Conservation (phyloP, 164 flowering plant species). For the Saururus chinensis region DNA sequence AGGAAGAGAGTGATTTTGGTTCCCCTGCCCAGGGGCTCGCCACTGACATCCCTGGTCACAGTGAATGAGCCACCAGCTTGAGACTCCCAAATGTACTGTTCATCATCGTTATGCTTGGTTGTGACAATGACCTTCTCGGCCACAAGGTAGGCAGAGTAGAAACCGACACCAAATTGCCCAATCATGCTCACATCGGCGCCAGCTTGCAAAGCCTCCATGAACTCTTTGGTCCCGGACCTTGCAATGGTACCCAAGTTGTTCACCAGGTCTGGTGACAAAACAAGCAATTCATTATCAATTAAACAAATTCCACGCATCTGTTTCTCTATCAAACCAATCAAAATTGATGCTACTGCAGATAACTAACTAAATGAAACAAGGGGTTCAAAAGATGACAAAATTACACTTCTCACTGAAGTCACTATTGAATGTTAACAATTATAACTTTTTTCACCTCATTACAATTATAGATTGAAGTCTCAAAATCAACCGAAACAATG, state of each 20-base stretch:
- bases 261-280: constrained; percentile 27
- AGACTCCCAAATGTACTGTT: constrained; percentile 42
- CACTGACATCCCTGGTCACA: constrained; percentile 23
- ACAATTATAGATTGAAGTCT: too few relatives aligned
- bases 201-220: constrained; percentile 42
- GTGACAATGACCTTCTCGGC: constrained; percentile 46
- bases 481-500: too few relatives aligned
- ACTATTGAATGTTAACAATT: too few relatives aligned
- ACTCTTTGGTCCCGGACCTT: constrained; percentile 49
- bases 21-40: constrained; percentile 35
- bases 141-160: constrained; percentile 41
- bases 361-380: too few relatives aligned
- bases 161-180: constrained; percentile 46
- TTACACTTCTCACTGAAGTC: too few relatives aligned
- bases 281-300: background rate
- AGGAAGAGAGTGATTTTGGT: constrained; percentile 39
- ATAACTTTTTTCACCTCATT: too few relatives aligned
- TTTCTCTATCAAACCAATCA: background rate
- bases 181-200: constrained; percentile 54
- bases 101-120: constrained; percentile 43
- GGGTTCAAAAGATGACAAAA: too few relatives aligned
- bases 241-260: constrained; percentile 48
- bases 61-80: constrained; percentile 46
- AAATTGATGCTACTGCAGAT: background rate
- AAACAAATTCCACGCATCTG: background rate